Conservation (phyloP, 441 rosid species). For the Populus hybrid region DNA sequence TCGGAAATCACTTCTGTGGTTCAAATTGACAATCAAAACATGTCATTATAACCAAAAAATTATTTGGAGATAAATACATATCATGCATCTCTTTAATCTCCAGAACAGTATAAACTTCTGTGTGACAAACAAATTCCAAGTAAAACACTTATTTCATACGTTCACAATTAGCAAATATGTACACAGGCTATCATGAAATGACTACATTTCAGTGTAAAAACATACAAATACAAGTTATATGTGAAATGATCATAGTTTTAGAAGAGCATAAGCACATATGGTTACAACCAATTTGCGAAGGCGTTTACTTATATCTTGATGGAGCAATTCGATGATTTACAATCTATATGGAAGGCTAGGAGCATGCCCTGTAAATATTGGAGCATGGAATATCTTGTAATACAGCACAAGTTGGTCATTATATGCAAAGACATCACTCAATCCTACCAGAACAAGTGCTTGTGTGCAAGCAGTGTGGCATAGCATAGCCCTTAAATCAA, state of each 20-base stretch:
- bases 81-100: not conserved
- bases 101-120: slow-evolving; percentile 7
- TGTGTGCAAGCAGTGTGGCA: not conserved
- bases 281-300: not conserved
- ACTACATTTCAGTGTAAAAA: not conserved
- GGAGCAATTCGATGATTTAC: not conserved
- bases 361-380: not conserved
- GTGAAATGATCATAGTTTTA: not conserved
- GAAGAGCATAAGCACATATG: not conserved
- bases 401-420: not conserved
- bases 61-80: not conserved
- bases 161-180: not conserved
- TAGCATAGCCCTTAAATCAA: not conserved
- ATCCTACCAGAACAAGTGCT: no score
- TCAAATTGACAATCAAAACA: slow-evolving; percentile 17
- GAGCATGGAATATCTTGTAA: not conserved
- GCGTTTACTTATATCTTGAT: not conserved
- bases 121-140: not conserved
- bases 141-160: not conserved
- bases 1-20: slow-evolving; percentile 31
- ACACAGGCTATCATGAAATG: not conserved
- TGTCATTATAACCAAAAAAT: not conserved
- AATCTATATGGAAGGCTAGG: not conserved
- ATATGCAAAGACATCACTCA: not conserved
- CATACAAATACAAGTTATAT: not conserved